Evolutionary conservation across 2,329 filamentous ascomycete genomes (phyloP), one percentile per base, ranked within the genome.

Genomic region (Orbilia blumenaviensis): DNA sequence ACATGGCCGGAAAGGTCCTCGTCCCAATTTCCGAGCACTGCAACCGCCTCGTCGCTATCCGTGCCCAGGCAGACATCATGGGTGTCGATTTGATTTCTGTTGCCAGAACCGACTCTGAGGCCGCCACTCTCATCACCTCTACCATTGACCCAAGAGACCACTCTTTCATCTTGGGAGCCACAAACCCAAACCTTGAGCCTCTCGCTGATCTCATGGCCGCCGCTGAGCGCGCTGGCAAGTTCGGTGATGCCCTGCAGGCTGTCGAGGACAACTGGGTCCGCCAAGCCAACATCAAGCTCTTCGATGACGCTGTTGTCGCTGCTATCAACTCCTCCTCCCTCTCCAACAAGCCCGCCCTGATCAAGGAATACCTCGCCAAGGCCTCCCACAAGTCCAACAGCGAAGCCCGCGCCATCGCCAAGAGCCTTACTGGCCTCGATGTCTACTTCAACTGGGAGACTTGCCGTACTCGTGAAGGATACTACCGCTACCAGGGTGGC

Each of bases 41-140:
- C 85, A 98, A 97, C 86, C 91, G 95, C 66, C 87, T 99, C 66
- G 93, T 99, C 60, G 94, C 95, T 80, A 98, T 99, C 83, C 91
- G 95, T 76, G 94, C 95, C 3, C 95, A 99, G 85, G 94, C 95
- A 80, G 95, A 99, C 82, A 98, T 99, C 81, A 98, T 99, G 95
- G 95, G 92, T 78, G 88, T 89, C 78, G 93, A 99, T 82, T 90
- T 99, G 77, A 85, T 99, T 41, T 92, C 93, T 79, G 89, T 99
- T 79, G 95, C 95, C 64, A 91, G 95, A 81, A 99, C 95, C 73
- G 95, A 99, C 84, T 96, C 95, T 80, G 95, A 99, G 86, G 95
- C 95, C 64, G 95, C 95, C 34, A 99, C 95, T 3, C 90, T 99
- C 81, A 96, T 99, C 86, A 96, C 93, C 78, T 94, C 92, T 34